Evolutionary conservation across 345 rosid genomes (phyloP).

Genomic region (Boechera stricta): DNA sequence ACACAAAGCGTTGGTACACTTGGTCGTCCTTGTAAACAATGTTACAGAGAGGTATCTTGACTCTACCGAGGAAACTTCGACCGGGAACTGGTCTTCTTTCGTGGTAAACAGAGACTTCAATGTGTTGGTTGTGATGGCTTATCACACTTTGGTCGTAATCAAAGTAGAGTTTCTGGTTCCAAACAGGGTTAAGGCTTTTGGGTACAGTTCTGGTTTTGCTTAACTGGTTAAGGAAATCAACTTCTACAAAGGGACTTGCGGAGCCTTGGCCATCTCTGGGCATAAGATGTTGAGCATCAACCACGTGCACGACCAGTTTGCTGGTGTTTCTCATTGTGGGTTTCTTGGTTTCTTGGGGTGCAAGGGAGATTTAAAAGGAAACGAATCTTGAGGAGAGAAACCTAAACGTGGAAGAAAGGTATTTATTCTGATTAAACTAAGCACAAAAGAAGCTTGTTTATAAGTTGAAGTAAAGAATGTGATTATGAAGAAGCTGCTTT

Average conservation of each 20-base stretch:
- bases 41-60: slow-evolving; percentile 51
- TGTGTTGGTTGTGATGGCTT: slow-evolving; percentile 38
- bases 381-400: slow-evolving; percentile 14
- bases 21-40: slow-evolving; percentile 57
- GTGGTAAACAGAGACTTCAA: slow-evolving; percentile 56
- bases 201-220: slow-evolving; percentile 59
- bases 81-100: slow-evolving; percentile 55
- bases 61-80: slow-evolving; percentile 56
- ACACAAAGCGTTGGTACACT: slow-evolving; percentile 54
- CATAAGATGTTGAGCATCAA: slow-evolving; percentile 63
- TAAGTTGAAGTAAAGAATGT: slow-evolving; percentile 63
- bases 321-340: slow-evolving; percentile 46
- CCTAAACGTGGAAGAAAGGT: slow-evolving; percentile 63
- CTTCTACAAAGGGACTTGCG: slow-evolving; percentile 57
- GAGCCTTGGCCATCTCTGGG: slow-evolving; percentile 64
- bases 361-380: slow-evolving; percentile 50
- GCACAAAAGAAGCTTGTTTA: slow-evolving; percentile 30
- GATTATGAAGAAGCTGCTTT: slow-evolving; percentile 55
- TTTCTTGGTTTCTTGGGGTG: slow-evolving; percentile 40
- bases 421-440: slow-evolving; percentile 45
- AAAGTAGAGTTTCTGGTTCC: slow-evolving; percentile 61
- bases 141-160: slow-evolving; percentile 41
- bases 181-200: slow-evolving; percentile 54
- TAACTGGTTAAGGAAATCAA: slow-evolving; percentile 55
- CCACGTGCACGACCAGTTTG: slow-evolving; percentile 56